A percentile compares a stretch with the other conserved stretches of the same genome.
phyloP scores from a whole-genome alignment of 75 land plant species.

The Azolla pinnata region DNA sequence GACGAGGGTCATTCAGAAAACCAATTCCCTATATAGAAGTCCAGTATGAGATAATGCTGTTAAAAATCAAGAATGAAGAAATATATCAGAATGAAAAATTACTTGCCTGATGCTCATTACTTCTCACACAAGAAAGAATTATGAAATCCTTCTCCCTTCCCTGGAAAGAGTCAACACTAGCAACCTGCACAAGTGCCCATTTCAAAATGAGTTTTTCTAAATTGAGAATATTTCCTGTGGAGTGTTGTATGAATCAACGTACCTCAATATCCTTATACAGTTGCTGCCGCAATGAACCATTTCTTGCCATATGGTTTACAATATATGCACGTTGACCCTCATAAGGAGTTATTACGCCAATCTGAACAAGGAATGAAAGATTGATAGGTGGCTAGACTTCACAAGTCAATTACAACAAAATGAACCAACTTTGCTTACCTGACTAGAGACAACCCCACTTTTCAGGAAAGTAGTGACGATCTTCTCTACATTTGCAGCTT shows the following conservation, averaged over 20 bases:
- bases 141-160: slow-evolving; percentile 98
- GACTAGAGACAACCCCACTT: slow-evolving; percentile 93
- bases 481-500: slow-evolving; percentile 97
- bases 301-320: slow-evolving; percentile 95
- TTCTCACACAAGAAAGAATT: slow-evolving; percentile 93
- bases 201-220: too few species aligned
- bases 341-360: slow-evolving; percentile 98
- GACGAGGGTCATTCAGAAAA: slow-evolving; percentile 94
- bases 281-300: slow-evolving; percentile 89
- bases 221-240: too few species aligned
- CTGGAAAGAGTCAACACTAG: slow-evolving; percentile 98
- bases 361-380: too few species aligned
- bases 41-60: not conserved
- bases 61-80: not conserved
- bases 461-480: slow-evolving; percentile 91
- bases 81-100: not conserved
- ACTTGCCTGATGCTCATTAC: slow-evolving; percentile 94
- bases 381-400: too few species aligned
- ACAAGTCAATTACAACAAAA: too few species aligned
- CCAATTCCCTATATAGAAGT: slow-evolving; percentile 78
- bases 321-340: slow-evolving; percentile 98
- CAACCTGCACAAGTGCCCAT: slow-evolving; percentile 59
- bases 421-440: slow-evolving; percentile 33
- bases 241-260: not conserved
- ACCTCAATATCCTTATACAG: slow-evolving; percentile 99